Evolutionary conservation across 2,329 filamentous ascomycete species (phyloP), one percentile per base, ranked within the genome.

Genomic region (Fusarium sororula): DNA sequence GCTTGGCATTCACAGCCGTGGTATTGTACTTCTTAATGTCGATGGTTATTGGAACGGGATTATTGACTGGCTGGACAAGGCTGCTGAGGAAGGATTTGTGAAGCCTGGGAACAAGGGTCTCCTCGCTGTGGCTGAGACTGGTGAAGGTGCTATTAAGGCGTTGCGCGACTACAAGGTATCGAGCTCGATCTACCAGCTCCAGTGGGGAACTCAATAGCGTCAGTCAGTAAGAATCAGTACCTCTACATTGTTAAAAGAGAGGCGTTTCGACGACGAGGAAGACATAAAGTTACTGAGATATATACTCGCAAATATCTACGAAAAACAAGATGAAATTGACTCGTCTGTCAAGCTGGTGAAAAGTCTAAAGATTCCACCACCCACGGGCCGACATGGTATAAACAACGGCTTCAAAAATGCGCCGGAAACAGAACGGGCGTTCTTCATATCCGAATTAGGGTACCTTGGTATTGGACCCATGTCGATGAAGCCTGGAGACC

Each of bases 11-110:
- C 96, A 98, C 83, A 88, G 87, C 75, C 87, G 88, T 47, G 93
- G 93, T 5, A 91, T 98, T 51, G 91, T 96, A 53, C 85, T 98
- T 54, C 90, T 94, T 76, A 98, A 98, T 81, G 88, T 98, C 24
- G 91, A 95, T 60, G 94, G 94, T 0, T 98, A 97, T 83, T 99
- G 95, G 90, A 93, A 97, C 81, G 95, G 95, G 1, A 85, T 99
- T 69, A 82, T 98, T 66, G 83, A 88, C 54, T 98, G 95, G 96
- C 90, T 98, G 67, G 87, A 88, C 78, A 93, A 90, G 74, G 91
- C 93, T 12, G 91, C 96, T 6, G 85, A 88, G 58, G 89, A 92
- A 69, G 94, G 94, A 2, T 98, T 98, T 79, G 91, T 99, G 54
- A 88, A 88, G 59, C 83, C 86, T 32, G 89, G 85, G 20, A 96